A percentile compares a stretch with the other conserved stretches of the same genome.
Evolutionary conservation across 2,329 filamentous ascomycete genomes (phyloP).

Genomic region (Diaporthe humulicola): DNA sequence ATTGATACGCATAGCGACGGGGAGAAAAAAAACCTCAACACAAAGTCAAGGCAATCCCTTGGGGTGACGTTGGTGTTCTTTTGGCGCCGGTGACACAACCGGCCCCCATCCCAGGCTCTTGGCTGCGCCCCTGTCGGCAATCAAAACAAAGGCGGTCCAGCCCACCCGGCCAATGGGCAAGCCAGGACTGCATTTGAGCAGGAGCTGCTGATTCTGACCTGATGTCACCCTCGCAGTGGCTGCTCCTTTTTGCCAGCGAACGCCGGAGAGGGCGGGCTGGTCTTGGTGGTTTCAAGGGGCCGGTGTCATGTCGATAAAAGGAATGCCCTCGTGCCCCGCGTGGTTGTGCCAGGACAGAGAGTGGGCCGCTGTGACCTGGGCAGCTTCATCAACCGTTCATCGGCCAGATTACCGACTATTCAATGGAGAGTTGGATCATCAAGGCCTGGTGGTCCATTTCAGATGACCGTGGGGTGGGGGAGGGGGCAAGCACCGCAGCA

Average conservation of each 20-base stretch:
- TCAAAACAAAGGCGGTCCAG: conserved; percentile 35
- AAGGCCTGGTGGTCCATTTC: not conserved
- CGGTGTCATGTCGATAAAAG: conserved; percentile 8
- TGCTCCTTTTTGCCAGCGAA: not conserved
- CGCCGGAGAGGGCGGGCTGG: not conserved
- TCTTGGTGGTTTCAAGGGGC: conserved; percentile 33
- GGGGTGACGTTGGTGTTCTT: conserved; percentile 8
- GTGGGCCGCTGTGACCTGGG: not conserved
- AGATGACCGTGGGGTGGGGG: not conserved
- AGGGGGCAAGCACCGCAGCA: too few relatives aligned
- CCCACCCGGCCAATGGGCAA: conserved; percentile 26
- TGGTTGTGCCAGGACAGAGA: not conserved
- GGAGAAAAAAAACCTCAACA: not conserved
- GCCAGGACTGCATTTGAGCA: conserved; percentile 13
- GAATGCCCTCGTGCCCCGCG: not conserved
- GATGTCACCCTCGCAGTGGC: conserved; percentile 6
- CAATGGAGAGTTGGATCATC: not conserved
- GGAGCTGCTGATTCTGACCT: not conserved
- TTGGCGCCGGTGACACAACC: conserved; percentile 24
- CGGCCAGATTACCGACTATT: not conserved
- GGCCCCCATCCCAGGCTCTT: not conserved
- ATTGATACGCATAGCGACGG: not conserved
- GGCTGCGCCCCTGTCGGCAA: conserved; percentile 34
- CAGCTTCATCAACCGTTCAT: not conserved
- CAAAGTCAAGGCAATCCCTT: not conserved